Evolutionary conservation across 208 protist species (phyloP).

Genomic region (Strigomonas culicis): DNA sequence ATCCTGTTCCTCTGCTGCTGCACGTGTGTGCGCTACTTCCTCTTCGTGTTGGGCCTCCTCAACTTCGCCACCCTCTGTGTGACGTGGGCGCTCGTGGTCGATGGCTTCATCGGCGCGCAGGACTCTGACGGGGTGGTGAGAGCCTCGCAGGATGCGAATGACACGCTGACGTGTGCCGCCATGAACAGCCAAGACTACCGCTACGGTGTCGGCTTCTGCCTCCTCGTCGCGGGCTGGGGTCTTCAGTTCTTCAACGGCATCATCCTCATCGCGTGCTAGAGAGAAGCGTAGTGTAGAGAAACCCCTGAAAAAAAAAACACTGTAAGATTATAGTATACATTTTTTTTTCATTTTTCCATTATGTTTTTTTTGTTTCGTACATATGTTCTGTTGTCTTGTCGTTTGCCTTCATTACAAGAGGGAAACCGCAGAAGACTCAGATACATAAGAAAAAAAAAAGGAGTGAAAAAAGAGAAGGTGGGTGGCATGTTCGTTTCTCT

Average conservation of each 20-base stretch:
- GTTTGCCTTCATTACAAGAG: too few relatives aligned
- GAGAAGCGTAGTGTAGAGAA: not conserved
- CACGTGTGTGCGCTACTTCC: constrained; percentile 34
- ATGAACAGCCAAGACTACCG: constrained; percentile 17
- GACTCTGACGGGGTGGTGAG: too few relatives aligned
- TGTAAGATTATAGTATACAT: too few relatives aligned
- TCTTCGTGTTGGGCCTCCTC: constrained; percentile 28
- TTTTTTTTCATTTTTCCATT: too few relatives aligned
- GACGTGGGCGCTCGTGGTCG: constrained; percentile 28
- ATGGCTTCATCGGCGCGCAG: constrained; percentile 24
- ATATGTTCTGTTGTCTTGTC: not conserved
- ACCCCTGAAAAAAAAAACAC: too few relatives aligned
- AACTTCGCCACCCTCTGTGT: constrained; percentile 20
- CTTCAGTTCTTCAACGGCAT: constrained; percentile 37
- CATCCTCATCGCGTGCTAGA: constrained; percentile 40
- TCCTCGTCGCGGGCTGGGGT: constrained; percentile 37
- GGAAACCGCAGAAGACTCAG: too few relatives aligned
- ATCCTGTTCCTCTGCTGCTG: constrained; percentile 47
- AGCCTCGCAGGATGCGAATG: too few relatives aligned
- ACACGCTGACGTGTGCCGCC: too few relatives aligned
- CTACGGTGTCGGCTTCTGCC: constrained; percentile 44
- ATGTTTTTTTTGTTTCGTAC: not conserved
- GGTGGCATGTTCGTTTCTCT: not conserved
- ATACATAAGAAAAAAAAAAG: not conserved
- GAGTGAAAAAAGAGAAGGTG: not conserved